Conservation (phyloP, 2,329 filamentous ascomycete species). For the Fusarium buharicum region DNA sequence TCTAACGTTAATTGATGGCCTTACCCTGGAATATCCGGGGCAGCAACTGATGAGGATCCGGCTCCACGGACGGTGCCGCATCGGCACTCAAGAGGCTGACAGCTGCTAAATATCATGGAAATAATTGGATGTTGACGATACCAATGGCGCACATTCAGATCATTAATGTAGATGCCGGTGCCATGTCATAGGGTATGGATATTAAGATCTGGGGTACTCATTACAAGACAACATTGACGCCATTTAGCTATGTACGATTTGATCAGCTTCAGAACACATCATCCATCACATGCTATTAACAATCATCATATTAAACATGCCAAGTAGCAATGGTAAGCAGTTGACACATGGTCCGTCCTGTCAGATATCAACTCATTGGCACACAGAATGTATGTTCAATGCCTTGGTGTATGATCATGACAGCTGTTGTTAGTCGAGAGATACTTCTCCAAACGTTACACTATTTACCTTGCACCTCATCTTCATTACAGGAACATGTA, state of each 20-base stretch:
- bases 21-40: slow-evolving; percentile 21
- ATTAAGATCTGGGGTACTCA: neutral
- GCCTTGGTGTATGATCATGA: neutral
- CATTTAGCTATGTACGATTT: slow-evolving; percentile 6
- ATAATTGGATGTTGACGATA: neutral
- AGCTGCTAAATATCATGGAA: neutral
- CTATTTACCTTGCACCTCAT: slow-evolving; percentile 5
- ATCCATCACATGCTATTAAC: slow-evolving; percentile 6
- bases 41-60: slow-evolving; percentile 9
- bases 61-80: slow-evolving; percentile 10
- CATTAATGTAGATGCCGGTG: slow-evolving; percentile 1
- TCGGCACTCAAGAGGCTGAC: slow-evolving; percentile 5
- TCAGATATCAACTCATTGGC: slow-evolving; percentile 9
- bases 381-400: neutral
- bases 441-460: slow-evolving; percentile 33
- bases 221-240: slow-evolving; percentile 5
- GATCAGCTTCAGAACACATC: neutral
- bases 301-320: neutral
- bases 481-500: neutral
- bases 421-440: neutral
- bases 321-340: slow-evolving; percentile 15
- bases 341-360: slow-evolving; percentile 15
- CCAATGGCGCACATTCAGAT: neutral
- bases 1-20: neutral
- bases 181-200: neutral